Conservation (phyloP, 208 protist species). For the Trypanosoma platydactyli region DNA sequence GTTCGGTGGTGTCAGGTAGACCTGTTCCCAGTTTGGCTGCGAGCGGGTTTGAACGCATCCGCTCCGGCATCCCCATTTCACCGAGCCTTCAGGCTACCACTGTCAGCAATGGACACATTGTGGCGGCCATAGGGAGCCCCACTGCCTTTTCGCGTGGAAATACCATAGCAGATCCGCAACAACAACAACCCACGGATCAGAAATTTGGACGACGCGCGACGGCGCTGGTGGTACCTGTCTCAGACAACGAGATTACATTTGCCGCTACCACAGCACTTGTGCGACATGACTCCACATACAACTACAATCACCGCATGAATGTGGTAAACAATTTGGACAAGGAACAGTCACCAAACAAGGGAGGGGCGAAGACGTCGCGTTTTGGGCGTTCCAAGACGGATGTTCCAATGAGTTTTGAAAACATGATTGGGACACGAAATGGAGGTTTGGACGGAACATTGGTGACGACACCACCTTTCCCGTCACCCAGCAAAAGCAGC, state of each 20-base stretch:
- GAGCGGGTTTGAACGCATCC: slow-evolving; percentile 30
- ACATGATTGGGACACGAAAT: slow-evolving; percentile 3
- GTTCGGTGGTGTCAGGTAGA: slow-evolving; percentile 30
- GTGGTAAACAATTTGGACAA: slow-evolving; percentile 7
- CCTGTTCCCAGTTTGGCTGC: background rate
- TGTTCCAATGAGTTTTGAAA: slow-evolving; percentile 12
- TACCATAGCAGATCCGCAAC: background rate
- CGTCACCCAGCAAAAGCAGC: background rate
- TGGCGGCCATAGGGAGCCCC: background rate
- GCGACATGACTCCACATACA: slow-evolving; percentile 47
- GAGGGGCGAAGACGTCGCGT: background rate
- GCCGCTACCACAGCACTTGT: slow-evolving; percentile 53
- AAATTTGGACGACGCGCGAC: slow-evolving; percentile 41
- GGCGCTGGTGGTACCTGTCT: slow-evolving; percentile 47
- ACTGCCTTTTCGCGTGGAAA: slow-evolving; percentile 9
- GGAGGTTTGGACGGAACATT: background rate
- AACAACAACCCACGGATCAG: background rate
- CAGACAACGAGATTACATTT: slow-evolving; percentile 52
- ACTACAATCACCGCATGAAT: slow-evolving; percentile 51
- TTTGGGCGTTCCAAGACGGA: slow-evolving; percentile 23
- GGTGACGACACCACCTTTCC: background rate
- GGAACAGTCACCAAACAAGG: background rate
- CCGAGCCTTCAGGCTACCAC: background rate
- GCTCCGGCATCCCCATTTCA: slow-evolving; percentile 27
- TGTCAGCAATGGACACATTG: background rate